A percentile compares a stretch with the other conserved stretches of the same genome.
Evolutionary conservation across 139 green algal species (phyloP).

Genomic region (Chlamydomonas sphaeroides): DNA sequence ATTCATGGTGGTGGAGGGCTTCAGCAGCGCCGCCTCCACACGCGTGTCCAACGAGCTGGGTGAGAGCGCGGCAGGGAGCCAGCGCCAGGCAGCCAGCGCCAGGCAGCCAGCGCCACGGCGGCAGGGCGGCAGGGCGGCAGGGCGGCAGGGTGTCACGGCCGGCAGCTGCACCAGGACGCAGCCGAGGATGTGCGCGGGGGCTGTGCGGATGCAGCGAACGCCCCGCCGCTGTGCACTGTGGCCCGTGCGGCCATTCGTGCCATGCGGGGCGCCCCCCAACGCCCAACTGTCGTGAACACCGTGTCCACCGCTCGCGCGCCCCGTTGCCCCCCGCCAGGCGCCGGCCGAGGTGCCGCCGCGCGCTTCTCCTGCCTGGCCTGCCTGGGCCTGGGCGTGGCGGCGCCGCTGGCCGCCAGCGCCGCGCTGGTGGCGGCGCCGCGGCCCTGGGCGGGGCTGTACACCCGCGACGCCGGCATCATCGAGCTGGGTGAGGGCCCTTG

Average conservation of each 20-base stretch:
- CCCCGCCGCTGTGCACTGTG: too few species aligned
- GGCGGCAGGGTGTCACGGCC: too few species aligned
- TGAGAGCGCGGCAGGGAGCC: too few species aligned
- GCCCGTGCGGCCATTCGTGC: too few species aligned
- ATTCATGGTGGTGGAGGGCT: slow-evolving; percentile 48
- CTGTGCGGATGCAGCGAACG: too few species aligned
- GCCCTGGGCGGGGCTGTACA: slow-evolving; percentile 35
- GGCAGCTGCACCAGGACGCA: too few species aligned
- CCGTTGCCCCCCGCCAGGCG: slow-evolving; percentile 18
- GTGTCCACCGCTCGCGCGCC: too few species aligned
- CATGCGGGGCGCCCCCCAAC: too few species aligned
- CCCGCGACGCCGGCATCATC: slow-evolving; percentile 8
- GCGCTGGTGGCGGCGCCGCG: slow-evolving; percentile 1
- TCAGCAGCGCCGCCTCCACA: slow-evolving; percentile 32
- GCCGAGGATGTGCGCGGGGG: too few species aligned
- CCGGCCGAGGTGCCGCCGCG: neutral
- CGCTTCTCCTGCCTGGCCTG: neutral
- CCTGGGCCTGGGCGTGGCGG: neutral
- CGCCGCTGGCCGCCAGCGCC: neutral
- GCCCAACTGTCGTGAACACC: too few species aligned
- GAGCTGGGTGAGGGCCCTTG: neutral
- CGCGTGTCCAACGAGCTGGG: slow-evolving; percentile 47
- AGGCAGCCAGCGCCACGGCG: too few species aligned
- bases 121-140: neutral
- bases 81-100: too few species aligned